phyloP scores from a whole-genome alignment of 2,329 filamentous ascomycete species.

The Sclerotinia glacialis region DNA sequence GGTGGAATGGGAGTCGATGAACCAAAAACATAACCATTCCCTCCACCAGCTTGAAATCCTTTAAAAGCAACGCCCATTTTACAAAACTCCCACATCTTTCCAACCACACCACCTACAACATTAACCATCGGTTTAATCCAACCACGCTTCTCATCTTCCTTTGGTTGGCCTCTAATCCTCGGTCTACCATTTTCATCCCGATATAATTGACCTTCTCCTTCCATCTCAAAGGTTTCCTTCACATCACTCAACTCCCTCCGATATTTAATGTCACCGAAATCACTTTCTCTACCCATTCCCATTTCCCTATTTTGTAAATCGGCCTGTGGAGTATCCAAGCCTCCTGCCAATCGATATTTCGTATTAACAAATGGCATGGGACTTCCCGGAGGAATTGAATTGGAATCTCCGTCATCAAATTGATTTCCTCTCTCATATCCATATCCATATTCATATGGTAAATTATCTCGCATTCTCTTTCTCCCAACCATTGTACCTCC shows the following conservation, averaged over 20 bases:
- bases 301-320: conserved; percentile 36
- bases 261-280: conserved; percentile 43
- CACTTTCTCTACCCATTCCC: conserved; percentile 25
- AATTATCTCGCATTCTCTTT: conserved; percentile 29
- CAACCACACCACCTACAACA: conserved; percentile 64
- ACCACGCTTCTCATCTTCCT: conserved; percentile 24
- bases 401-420: conserved; percentile 23
- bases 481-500: conserved; percentile 19
- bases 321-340: conserved; percentile 46
- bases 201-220: conserved; percentile 14
- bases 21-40: conserved; percentile 56
- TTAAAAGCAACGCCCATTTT: conserved; percentile 59
- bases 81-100: conserved; percentile 85
- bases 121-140: conserved; percentile 43
- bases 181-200: conserved; percentile 20
- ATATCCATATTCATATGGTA: conserved; percentile 20
- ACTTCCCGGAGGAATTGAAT: conserved; percentile 27
- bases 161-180: conserved; percentile 57
- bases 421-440: conserved; percentile 9
- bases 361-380: conserved; percentile 51
- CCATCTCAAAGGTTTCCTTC: conserved; percentile 9
- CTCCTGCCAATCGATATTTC: conserved; percentile 49
- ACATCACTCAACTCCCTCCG: conserved; percentile 35
- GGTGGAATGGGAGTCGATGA: not conserved
- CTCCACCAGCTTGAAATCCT: conserved; percentile 85